Conservation (phyloP, 129 eudicot species). For the Escallonia herrerae region DNA sequence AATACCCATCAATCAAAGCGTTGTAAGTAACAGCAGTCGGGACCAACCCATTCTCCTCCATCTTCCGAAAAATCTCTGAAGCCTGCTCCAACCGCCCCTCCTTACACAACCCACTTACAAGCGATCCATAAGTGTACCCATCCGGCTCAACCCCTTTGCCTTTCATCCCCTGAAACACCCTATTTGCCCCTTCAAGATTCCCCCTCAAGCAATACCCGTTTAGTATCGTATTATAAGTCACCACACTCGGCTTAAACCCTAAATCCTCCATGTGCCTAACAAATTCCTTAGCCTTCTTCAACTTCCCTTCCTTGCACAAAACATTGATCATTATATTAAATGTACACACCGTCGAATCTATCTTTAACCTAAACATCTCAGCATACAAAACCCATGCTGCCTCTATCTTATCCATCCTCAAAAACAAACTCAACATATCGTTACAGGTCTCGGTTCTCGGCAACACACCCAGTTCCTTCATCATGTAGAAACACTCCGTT, state of each 20-base stretch:
- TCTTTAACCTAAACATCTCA: conserved; percentile 56
- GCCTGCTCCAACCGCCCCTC: conserved; percentile 45
- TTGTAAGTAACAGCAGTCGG: conserved; percentile 52
- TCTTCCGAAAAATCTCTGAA: conserved; percentile 28
- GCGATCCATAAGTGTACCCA: conserved; percentile 43
- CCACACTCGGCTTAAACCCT: conserved; percentile 51
- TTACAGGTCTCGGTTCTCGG: conserved; percentile 58
- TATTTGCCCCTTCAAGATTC: conserved; percentile 48
- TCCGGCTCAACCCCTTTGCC: conserved; percentile 46
- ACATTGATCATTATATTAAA: conserved; percentile 69
- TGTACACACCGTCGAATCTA: conserved; percentile 35
- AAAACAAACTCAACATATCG: conserved; percentile 45
- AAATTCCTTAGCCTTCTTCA: conserved; percentile 56
- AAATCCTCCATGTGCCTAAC: conserved; percentile 42
- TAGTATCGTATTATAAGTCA: conserved; percentile 59
- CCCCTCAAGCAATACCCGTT: conserved; percentile 50
- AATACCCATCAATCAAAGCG: conserved; percentile 56
- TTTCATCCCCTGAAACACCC: conserved; percentile 40
- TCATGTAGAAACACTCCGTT: conserved; percentile 36
- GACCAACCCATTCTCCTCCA: conserved; percentile 43
- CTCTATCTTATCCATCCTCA: conserved; percentile 25
- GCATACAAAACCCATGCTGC: conserved; percentile 55
- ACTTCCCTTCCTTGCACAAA: conserved; percentile 63
- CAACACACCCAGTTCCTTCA: conserved; percentile 30
- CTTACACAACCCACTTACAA: conserved; percentile 57